A percentile compares a stretch with the other conserved stretches of the same genome.
Evolutionary conservation across 495 filamentous ascomycete genomes (phyloP).

Genomic region (Penicillium salamii): DNA sequence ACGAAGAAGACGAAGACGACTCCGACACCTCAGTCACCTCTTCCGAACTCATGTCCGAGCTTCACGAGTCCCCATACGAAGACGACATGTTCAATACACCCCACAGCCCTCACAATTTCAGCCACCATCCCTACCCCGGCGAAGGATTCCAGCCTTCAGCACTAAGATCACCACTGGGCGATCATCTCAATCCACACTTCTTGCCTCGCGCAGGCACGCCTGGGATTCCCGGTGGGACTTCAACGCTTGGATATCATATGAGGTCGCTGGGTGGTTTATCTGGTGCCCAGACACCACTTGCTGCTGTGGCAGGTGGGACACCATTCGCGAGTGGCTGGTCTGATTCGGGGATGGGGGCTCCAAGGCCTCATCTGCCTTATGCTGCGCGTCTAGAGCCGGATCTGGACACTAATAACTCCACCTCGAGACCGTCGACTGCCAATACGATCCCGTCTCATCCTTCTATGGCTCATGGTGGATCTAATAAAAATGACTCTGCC

Average conservation of each 20-base stretch:
- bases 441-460: slow-evolving; percentile 35
- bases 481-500: slow-evolving; percentile 18
- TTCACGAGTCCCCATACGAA: slow-evolving; percentile 30
- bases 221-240: slow-evolving; percentile 80
- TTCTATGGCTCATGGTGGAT: slow-evolving; percentile 28
- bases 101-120: slow-evolving; percentile 20
- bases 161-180: slow-evolving; percentile 43
- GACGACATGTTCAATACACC: slow-evolving; percentile 34
- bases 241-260: slow-evolving; percentile 87
- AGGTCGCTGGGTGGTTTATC: slow-evolving; percentile 71
- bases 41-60: slow-evolving; percentile 31
- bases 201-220: slow-evolving; percentile 64
- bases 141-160: slow-evolving; percentile 31
- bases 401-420: slow-evolving; percentile 32
- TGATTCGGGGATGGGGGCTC: slow-evolving; percentile 28
- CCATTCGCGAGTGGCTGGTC: slow-evolving; percentile 54
- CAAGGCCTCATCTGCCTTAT: slow-evolving; percentile 10
- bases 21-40: slow-evolving; percentile 39
- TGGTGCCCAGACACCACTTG: slow-evolving; percentile 82
- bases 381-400: slow-evolving; percentile 27
- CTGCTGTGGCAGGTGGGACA: slow-evolving; percentile 74
- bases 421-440: slow-evolving; percentile 45
- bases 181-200: slow-evolving; percentile 62
- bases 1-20: slow-evolving; percentile 74
- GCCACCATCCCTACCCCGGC: slow-evolving; percentile 26